Conservation (phyloP, 2,329 filamentous ascomycete species). For the Akanthomyces muscarius region DNA sequence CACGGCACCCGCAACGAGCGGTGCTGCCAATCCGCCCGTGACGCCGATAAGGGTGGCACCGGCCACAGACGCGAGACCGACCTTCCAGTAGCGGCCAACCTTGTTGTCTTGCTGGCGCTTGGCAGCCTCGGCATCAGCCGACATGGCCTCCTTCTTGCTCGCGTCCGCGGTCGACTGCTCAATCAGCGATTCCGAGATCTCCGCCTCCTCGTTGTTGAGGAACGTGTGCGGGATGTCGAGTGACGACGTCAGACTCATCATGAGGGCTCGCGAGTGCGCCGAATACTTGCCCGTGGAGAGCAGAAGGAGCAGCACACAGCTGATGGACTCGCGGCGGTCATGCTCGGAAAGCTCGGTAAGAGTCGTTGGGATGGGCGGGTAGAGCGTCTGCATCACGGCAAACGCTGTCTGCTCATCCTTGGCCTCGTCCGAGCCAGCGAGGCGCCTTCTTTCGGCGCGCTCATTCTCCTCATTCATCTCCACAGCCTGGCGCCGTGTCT, state of each 20-base stretch:
- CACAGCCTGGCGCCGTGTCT: conserved; percentile 41
- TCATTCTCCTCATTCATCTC: conserved; percentile 34
- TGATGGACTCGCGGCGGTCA: conserved; percentile 61
- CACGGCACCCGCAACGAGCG: conserved; percentile 79
- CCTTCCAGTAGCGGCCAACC: conserved; percentile 75
- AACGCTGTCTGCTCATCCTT: conserved; percentile 37
- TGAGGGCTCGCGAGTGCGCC: conserved; percentile 65
- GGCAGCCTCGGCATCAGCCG: conserved; percentile 70
- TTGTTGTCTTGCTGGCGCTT: conserved; percentile 70
- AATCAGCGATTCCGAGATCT: conserved; percentile 71
- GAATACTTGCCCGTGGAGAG: conserved; percentile 71
- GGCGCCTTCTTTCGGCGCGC: conserved; percentile 35
- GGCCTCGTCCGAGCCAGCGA: conserved; percentile 31
- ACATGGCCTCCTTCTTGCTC: conserved; percentile 48
- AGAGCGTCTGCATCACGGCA: conserved; percentile 46
- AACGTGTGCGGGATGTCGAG: conserved; percentile 59
- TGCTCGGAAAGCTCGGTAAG: conserved; percentile 53
- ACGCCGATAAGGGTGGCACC: conserved; percentile 88
- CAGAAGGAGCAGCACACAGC: conserved; percentile 66
- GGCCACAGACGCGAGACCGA: conserved; percentile 81
- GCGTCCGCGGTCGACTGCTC: conserved; percentile 53
- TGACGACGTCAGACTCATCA: conserved; percentile 64
- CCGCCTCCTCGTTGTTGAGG: conserved; percentile 66
- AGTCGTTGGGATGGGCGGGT: conserved; percentile 50
- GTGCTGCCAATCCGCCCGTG: conserved; percentile 86